Evolutionary conservation across 2,329 filamentous ascomycete genomes (phyloP), one percentile per base, ranked within the genome.

Genomic region (Pseudogymnoascus sp.): DNA sequence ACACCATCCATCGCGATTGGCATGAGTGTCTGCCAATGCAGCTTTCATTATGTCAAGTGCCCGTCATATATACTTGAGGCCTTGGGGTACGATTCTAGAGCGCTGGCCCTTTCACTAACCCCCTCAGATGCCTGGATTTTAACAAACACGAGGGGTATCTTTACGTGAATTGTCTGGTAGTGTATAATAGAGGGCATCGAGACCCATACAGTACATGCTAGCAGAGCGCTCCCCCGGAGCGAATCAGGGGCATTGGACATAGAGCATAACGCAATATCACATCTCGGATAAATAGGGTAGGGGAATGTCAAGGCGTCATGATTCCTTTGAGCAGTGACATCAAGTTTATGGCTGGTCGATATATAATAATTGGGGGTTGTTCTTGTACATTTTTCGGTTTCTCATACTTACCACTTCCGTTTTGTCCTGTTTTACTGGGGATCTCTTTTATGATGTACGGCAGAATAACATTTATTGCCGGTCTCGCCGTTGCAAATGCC

Each of bases 271-370:
- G n/a, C 35, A 9, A 8, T 55, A 33, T 55, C 48, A 55, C n/a
- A 55, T 21, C 48, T 55, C 48, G 29, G 29, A 55, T 33, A 55
- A 55, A 55, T n/a, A 55, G 48, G 42, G 48, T 18, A 55, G 48
- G 48, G 48, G 29, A 18, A 12, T 55, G 35, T 35, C 29, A 55
- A 55, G 29, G 13, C 48, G 48, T 55, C 48, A 55, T 55, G 29
- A 12, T 55, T 35, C 35, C 29, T 6, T 13, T 33, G 29, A 55
- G 29, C 13, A 33, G 48, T 55, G 48, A 55, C 48, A 55, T 33
- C 48, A 55, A 55, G n/a, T 18, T 33, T n/a, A 21, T 33, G 29
- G 29, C 12, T 9, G 5, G 18, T 9, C n/a, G 27, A 55, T 55
- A 55, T 55, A 55, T 18, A 55, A 55, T 27, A 33, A 55, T 33